These are phyloP conservation scores for Globisporangium viniferum DNA, from an alignment of 352 stramenopile genomes.

Conservation along the genomic window DNA sequence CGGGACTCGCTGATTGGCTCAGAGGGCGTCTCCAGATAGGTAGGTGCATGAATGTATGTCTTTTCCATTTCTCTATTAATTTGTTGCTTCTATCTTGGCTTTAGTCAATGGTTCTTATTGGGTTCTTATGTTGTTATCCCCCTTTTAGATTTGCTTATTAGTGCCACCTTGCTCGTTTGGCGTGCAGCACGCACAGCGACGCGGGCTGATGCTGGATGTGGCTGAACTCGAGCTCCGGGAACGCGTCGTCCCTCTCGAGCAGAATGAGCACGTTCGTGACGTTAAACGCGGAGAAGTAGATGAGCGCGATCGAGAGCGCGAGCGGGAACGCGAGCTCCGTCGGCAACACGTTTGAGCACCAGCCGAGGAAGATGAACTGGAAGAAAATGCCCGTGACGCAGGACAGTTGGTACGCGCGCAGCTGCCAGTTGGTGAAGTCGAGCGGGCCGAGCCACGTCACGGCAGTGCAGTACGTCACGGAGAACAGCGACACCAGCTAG, in stretches of 20 bases:
- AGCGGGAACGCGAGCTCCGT: conserved; percentile 33
- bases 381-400: conserved; percentile 32
- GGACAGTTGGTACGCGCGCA: conserved; percentile 32
- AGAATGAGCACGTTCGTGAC: conserved; percentile 56
- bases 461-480: conserved; percentile 32
- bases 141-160: conserved; percentile 1
- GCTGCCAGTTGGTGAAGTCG: conserved; percentile 50
- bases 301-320: conserved; percentile 23
- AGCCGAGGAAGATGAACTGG: conserved; percentile 38
- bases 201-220: conserved; percentile 3
- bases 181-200: conserved; percentile 10
- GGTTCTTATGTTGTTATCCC: not conserved
- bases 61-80: conserved; percentile 8
- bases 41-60: not conserved
- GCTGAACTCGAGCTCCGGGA: conserved; percentile 5
- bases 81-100: not conserved
- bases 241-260: conserved; percentile 33
- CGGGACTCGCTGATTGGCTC: too few species aligned
- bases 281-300: conserved; percentile 57
- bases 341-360: conserved; percentile 21
- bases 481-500: conserved; percentile 51
- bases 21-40: not conserved
- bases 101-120: not conserved
- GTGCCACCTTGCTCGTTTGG: conserved; percentile 25
- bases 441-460: conserved; percentile 52